Conservation (phyloP, 805 yeast genomes). For the Saccharomycopsis oosterbeekiorum region DNA sequence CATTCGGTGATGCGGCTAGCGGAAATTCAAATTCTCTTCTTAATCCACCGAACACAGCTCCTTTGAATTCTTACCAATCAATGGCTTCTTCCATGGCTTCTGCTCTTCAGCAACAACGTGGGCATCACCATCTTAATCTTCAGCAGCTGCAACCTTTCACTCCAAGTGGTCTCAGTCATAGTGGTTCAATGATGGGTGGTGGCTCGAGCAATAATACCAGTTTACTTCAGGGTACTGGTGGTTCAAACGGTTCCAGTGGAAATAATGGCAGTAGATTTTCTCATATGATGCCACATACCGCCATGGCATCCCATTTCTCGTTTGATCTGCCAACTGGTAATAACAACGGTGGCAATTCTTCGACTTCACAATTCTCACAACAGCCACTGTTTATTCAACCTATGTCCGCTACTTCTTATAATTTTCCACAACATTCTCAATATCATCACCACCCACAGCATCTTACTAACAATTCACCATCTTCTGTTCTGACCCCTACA, state of each 20-base stretch:
- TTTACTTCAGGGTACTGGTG: neutral
- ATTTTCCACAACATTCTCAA: neutral
- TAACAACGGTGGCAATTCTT: neutral
- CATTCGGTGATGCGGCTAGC: neutral
- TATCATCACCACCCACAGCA: neutral
- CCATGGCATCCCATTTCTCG: neutral
- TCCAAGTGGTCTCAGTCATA: neutral
- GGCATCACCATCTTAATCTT: neutral
- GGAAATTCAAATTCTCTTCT: neutral
- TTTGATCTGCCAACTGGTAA: neutral
- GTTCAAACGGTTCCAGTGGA: neutral
- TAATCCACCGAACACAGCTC: slow-evolving; percentile 1
- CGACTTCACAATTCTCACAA: neutral
- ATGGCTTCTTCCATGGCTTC: neutral
- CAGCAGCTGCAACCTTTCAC: slow-evolving; percentile 1
- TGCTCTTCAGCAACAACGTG: neutral
- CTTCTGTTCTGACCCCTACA: neutral
- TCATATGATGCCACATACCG: slow-evolving; percentile 2
- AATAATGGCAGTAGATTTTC: neutral
- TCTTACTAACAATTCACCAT: neutral
- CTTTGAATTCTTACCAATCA: neutral
- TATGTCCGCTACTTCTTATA: neutral
- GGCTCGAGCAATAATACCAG: neutral
- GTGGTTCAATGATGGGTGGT: neutral
- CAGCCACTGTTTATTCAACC: neutral